These are phyloP conservation scores for Phytophthora fragariae DNA, from an alignment of 352 stramenopile genomes.

Conservation along the genomic window DNA sequence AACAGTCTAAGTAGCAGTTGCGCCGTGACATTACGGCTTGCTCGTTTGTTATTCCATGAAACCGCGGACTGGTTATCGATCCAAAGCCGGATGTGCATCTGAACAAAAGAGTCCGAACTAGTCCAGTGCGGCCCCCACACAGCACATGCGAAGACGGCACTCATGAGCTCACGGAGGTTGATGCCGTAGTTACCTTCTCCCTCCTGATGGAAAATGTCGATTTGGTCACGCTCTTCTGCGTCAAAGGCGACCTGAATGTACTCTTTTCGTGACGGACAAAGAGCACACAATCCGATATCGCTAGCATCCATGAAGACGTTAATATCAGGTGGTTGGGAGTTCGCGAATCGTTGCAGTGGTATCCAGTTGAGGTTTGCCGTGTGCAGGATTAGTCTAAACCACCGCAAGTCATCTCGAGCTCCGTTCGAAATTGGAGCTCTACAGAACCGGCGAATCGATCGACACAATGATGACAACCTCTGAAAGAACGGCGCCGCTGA, in stretches of 20 bases:
- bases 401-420: too few relatives aligned
- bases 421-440: too few relatives aligned
- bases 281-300: conserved; percentile 23
- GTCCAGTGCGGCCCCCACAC: conserved; percentile 3
- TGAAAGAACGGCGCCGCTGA: too few relatives aligned
- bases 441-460: too few relatives aligned
- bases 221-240: background rate
- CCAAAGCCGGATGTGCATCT: conserved; percentile 18
- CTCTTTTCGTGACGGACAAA: conserved; percentile 10
- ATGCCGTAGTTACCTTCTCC: conserved; percentile 20
- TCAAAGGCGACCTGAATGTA: conserved; percentile 21
- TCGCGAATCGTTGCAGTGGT: background rate
- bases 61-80: conserved; percentile 33
- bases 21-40: conserved; percentile 2
- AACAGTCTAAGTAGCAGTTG: conserved; percentile 9
- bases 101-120: background rate
- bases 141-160: conserved; percentile 15
- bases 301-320: conserved; percentile 28
- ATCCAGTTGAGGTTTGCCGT: too few relatives aligned
- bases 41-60: conserved; percentile 21
- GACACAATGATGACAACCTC: too few relatives aligned
- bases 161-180: conserved; percentile 29
- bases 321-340: background rate
- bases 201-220: background rate
- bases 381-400: too few relatives aligned